Percentiles rank a stretch among this genome's conserved stretches.
Evolutionary conservation across 257 asterid species (phyloP).

Genomic region (Ophiorrhiza pumila): DNA sequence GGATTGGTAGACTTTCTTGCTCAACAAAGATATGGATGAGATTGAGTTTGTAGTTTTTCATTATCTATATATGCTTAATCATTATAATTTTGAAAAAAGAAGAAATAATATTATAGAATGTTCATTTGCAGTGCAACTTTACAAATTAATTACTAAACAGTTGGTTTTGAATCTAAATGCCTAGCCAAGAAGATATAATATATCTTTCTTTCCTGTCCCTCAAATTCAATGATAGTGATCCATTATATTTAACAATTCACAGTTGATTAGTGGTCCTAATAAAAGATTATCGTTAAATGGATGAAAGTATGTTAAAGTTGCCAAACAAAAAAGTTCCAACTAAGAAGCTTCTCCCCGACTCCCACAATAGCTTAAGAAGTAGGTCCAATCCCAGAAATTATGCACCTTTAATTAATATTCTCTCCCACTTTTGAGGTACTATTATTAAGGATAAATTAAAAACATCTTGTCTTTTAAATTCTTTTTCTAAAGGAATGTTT

Average conservation of each 20-base stretch:
- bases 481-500: not conserved
- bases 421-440: not conserved
- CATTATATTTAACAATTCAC: not conserved
- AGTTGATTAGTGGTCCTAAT: constrained; percentile 5
- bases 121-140: not conserved
- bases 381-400: not conserved
- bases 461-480: not conserved
- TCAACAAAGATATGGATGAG: not conserved
- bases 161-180: not conserved
- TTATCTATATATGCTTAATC: no score
- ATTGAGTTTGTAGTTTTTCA: not conserved
- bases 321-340: not conserved
- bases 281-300: not conserved
- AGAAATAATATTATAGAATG: not conserved
- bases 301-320: not conserved
- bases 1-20: not conserved
- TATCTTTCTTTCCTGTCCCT: not conserved
- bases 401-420: not conserved
- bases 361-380: not conserved
- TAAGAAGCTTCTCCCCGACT: not conserved
- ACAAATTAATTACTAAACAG: not conserved
- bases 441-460: not conserved
- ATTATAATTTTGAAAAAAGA: not conserved
- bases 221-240: not conserved
- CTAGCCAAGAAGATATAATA: not conserved